phyloP scores from a whole-genome alignment of 2,329 filamentous ascomycete genomes.

The Arthrinium phaeospermum region DNA sequence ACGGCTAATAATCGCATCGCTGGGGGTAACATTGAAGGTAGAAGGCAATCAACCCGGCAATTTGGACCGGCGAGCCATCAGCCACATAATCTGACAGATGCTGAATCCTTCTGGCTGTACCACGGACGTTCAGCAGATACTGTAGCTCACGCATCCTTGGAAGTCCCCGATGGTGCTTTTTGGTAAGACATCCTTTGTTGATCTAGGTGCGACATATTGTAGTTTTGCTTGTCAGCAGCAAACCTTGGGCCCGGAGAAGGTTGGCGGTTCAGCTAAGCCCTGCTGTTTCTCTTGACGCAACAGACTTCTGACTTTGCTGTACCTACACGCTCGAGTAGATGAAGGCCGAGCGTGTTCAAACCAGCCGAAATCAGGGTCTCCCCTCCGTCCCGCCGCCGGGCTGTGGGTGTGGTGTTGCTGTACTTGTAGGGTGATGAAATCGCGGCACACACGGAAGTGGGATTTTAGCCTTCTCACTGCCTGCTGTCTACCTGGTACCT shows the following conservation, averaged over 20 bases:
- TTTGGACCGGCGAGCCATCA: slow-evolving; percentile 12
- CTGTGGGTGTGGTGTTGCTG: background rate
- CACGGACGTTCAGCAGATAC: background rate
- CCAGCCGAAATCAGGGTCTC: background rate
- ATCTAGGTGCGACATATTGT: background rate
- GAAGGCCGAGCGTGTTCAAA: background rate
- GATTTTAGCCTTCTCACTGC: background rate
- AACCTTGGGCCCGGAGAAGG: background rate
- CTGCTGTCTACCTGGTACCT: background rate
- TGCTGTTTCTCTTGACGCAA: background rate
- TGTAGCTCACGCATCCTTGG: background rate
- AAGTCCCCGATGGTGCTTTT: background rate
- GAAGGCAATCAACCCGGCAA: background rate
- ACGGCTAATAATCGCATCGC: background rate
- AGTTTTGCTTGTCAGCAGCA: slow-evolving; percentile 3
- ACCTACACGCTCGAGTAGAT: background rate
- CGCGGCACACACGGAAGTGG: slow-evolving; percentile 6
- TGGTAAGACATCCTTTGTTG: background rate
- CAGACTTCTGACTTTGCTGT: background rate
- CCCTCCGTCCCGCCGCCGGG: background rate
- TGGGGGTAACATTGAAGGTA: background rate
- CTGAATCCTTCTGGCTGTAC: background rate
- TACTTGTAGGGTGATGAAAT: slow-evolving; percentile 6
- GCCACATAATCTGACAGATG: slow-evolving; percentile 8
- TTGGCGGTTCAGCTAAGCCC: background rate